Conservation (phyloP, 2,329 filamentous ascomycete genomes). For the Ilyonectria mors-panacis region DNA sequence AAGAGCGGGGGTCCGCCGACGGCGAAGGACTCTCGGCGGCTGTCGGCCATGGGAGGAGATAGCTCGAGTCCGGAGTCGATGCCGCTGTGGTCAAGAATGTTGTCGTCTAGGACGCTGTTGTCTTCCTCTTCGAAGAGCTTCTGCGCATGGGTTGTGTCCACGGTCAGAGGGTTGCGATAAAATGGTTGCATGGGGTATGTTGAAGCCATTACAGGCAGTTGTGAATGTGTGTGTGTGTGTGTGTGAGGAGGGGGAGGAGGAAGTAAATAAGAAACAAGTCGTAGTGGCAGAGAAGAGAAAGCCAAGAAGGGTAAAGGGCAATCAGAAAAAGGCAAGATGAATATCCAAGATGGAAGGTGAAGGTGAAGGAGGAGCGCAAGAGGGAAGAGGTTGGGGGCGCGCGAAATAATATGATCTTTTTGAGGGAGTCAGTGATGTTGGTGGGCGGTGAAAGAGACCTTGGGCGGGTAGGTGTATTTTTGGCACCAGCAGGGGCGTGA, state of each 20-base stretch:
- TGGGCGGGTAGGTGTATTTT: conserved; percentile 30
- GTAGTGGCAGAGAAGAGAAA: conserved; percentile 40
- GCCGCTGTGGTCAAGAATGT: conserved; percentile 71
- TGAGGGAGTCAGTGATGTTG: conserved; percentile 46
- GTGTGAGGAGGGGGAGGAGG: conserved; percentile 28
- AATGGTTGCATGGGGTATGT: conserved; percentile 65
- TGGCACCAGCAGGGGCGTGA: conserved; percentile 31
- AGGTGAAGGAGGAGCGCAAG: conserved; percentile 43
- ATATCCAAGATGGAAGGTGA: conserved; percentile 36
- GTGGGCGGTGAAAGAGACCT: conserved; percentile 44
- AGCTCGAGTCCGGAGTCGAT: conserved; percentile 75
- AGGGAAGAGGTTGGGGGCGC: conserved; percentile 46
- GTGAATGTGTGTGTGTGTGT: conserved; percentile 32
- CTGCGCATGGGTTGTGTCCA: conserved; percentile 68
- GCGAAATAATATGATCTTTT: conserved; percentile 49
- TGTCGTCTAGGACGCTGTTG: conserved; percentile 72
- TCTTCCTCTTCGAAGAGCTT: conserved; percentile 75
- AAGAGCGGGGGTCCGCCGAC: conserved; percentile 69
- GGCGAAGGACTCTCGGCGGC: conserved; percentile 75
- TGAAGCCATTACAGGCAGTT: conserved; percentile 63
- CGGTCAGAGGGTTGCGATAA: conserved; percentile 66
- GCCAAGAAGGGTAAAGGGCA: conserved; percentile 42
- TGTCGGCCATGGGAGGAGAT: conserved; percentile 74
- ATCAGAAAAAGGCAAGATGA: conserved; percentile 42
- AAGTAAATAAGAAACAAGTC: conserved; percentile 39